These are phyloP conservation scores for Fusarium lateritium DNA, from an alignment of 2,329 filamentous ascomycete genomes.

Conservation along the genomic window DNA sequence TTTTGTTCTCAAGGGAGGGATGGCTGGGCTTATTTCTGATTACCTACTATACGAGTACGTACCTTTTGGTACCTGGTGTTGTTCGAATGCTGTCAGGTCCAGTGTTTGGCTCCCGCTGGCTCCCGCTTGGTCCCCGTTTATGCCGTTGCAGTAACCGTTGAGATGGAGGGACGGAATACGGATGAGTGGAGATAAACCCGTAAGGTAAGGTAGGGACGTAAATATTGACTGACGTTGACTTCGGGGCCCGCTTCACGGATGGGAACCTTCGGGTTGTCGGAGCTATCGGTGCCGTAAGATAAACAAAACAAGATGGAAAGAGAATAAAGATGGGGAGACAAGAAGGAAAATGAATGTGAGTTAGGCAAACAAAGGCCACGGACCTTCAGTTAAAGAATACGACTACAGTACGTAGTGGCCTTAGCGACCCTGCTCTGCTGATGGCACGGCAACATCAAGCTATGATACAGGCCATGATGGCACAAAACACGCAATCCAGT, in stretches of 20 bases:
- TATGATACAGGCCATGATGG: constrained; percentile 6
- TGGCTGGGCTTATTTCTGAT: constrained; percentile 29
- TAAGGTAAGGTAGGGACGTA: not conserved
- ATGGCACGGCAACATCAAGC: constrained; percentile 32
- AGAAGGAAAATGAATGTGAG: not conserved
- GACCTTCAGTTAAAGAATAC: constrained; percentile 12
- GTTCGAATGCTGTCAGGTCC: no score
- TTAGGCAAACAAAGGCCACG: constrained; percentile 11
- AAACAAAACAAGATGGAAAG: constrained; percentile 4
- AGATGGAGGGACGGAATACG: constrained; percentile 22
- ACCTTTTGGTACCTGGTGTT: constrained; percentile 7
- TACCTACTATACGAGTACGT: constrained; percentile 15
- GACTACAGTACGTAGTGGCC: constrained; percentile 8
- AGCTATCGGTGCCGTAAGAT: not conserved
- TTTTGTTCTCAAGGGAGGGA: constrained; percentile 26
- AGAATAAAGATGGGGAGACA: not conserved
- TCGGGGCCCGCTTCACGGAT: constrained; percentile 8
- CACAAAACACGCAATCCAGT: constrained; percentile 30
- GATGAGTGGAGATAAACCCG: not conserved
- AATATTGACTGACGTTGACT: constrained; percentile 9
- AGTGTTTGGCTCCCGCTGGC: constrained; percentile 33
- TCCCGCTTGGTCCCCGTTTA: constrained; percentile 33
- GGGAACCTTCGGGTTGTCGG: not conserved
- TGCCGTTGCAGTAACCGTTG: constrained; percentile 31
- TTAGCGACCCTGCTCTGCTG: constrained; percentile 7